phyloP scores from a whole-genome alignment of 441 rosid genomes.

The Syzygium syzygioides region DNA sequence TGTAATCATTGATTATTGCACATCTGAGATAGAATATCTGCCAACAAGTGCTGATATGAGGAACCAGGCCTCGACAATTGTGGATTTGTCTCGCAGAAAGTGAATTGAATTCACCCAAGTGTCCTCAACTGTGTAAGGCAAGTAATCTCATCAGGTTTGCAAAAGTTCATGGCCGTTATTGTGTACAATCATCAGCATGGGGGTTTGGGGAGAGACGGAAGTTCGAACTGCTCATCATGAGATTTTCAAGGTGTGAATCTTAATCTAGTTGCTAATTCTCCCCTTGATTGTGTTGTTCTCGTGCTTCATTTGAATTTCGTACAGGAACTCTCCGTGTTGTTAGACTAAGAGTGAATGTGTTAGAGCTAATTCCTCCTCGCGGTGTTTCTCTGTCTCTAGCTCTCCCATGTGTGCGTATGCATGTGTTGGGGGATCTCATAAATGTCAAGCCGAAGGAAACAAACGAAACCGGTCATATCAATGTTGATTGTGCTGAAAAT shows the following conservation, averaged over 20 bases:
- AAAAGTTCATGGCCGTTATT: fast-evolving
- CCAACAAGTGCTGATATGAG: too few relatives aligned
- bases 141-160: background rate
- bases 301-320: background rate
- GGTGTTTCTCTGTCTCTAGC: background rate
- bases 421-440: background rate
- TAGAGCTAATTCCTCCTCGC: background rate
- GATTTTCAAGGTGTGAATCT: background rate
- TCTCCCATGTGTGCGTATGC: fast-evolving
- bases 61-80: too few relatives aligned
- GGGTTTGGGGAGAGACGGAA: background rate
- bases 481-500: background rate
- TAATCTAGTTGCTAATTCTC: background rate
- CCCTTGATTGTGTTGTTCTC: background rate
- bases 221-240: too few relatives aligned
- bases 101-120: background rate
- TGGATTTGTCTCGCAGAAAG: too few relatives aligned
- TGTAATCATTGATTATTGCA: too few relatives aligned
- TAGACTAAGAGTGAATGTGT: background rate
- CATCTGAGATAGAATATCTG: too few relatives aligned
- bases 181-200: fast-evolving
- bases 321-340: background rate
- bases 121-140: too few relatives aligned
- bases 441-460: background rate
- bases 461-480: background rate